phyloP scores from a whole-genome alignment of 192 early-diverging fungal species.

The Coemansia sp. region DNA sequence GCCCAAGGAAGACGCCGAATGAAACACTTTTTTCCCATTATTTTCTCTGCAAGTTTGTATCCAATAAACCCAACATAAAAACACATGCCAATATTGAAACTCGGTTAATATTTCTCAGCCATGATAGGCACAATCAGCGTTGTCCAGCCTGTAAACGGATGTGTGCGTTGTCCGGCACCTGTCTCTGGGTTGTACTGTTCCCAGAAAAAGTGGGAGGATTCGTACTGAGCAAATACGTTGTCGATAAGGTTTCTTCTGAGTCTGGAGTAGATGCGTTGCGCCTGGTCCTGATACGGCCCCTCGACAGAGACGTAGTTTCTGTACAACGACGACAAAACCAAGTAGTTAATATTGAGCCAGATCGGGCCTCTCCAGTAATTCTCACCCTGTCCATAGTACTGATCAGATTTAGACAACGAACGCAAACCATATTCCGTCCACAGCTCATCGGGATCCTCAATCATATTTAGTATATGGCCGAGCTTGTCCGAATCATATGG shows the following conservation, averaged over 20 bases:
- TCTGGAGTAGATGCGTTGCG: slow-evolving; percentile 68
- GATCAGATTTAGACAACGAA: slow-evolving; percentile 63
- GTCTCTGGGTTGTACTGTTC: slow-evolving; percentile 83
- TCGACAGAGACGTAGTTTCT: slow-evolving; percentile 59
- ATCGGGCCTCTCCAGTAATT: slow-evolving; percentile 95
- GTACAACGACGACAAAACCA: slow-evolving; percentile 70
- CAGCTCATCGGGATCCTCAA: slow-evolving; percentile 72
- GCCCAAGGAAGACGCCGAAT: slow-evolving; percentile 15
- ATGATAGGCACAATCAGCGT: slow-evolving; percentile 79
- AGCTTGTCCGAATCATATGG: slow-evolving; percentile 68
- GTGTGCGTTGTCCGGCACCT: slow-evolving; percentile 76
- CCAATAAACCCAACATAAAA: neutral
- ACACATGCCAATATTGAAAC: neutral
- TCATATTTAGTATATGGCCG: slow-evolving; percentile 71
- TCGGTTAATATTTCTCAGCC: slow-evolving; percentile 67
- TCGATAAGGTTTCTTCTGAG: slow-evolving; percentile 74
- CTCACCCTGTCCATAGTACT: slow-evolving; percentile 76
- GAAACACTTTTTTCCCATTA: neutral
- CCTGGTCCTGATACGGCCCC: slow-evolving; percentile 70
- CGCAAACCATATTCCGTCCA: slow-evolving; percentile 80
- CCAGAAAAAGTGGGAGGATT: slow-evolving; percentile 80
- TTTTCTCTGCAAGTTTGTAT: too few species aligned
- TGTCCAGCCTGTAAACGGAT: slow-evolving; percentile 97
- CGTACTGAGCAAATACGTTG: slow-evolving; percentile 76
- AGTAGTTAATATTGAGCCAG: slow-evolving; percentile 93